Evolutionary conservation across 108 stramenopile species (phyloP), one percentile per base, ranked within the genome.

Genomic region (Chaetoceros tenuissimus): DNA sequence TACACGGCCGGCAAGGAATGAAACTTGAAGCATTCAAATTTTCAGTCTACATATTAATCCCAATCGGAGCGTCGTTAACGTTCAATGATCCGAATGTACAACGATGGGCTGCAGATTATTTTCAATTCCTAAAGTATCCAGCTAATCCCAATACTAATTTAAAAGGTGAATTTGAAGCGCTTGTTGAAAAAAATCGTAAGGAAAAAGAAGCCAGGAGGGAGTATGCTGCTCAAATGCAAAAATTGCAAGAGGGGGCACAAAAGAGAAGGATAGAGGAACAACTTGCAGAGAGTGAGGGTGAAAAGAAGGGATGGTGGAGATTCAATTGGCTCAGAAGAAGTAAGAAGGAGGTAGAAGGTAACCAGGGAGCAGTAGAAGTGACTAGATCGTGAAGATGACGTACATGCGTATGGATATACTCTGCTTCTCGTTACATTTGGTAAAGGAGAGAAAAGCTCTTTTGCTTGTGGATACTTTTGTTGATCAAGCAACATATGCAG

Each of bases 111-210:
- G 90, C 85, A 20, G 90, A 92, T 56, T 92, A 92, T 28, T 92
- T 82, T 73, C 81, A 88, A 65, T 92, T 82, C 63, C 74, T 92
- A 57, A 81, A 84, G 51, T 92, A 92, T 68, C 90, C 90, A 1
- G 72, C 81, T 24, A 87, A 87, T 81, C 85, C 85, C 2, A 85
- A 83, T 31, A 85, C 79, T 0, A 81, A 84, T 55, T 53, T 91
- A 46, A 81, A 69, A 48, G 74, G 87, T 44, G 77, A 91, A 57
- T 83, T 85, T 57, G 72, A 83, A 51, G 56, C 76, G 45, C 55
- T 81, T 34, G 52, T 58, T 22, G 72, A 77, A 28, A 65, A 81
- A 30, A 62, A 78, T 47, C 71, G 81, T 50, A 48, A 72, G 46
- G 65, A 80, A 54, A 52, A 67, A 3, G 77, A 80, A 53, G 80